These are phyloP conservation scores for Pyricularia pennisetigena DNA, from an alignment of 2,329 filamentous ascomycete species.

Conservation along the genomic window DNA sequence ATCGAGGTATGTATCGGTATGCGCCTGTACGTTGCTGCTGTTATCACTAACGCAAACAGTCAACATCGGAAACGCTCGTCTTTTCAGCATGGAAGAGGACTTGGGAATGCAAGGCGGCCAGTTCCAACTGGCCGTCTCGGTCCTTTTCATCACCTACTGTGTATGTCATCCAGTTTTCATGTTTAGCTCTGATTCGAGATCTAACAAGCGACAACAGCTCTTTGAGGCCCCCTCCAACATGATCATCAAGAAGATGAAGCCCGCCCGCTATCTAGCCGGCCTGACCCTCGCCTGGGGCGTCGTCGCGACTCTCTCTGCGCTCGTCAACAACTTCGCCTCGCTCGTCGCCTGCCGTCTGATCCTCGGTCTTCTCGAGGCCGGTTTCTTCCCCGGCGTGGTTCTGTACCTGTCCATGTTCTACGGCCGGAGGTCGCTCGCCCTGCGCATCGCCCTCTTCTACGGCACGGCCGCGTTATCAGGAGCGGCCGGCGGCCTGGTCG, in stretches of 20 bases:
- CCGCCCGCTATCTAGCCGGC: conserved; percentile 1
- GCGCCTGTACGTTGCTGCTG: background rate
- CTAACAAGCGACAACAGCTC: background rate
- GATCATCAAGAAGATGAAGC: conserved; percentile 3
- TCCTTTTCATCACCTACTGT: conserved; percentile 42
- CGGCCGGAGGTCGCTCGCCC: conserved; percentile 45
- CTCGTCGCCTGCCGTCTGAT: conserved; percentile 47
- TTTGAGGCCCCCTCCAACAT: conserved; percentile 4
- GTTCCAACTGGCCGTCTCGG: conserved; percentile 47
- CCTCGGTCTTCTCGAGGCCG: conserved; percentile 49
- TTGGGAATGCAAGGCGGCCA: conserved; percentile 46
- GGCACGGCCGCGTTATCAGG: conserved; percentile 56
- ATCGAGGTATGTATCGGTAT: conserved; percentile 1
- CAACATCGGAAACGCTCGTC: conserved; percentile 16
- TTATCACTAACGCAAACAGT: background rate
- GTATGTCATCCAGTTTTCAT: too few species aligned
- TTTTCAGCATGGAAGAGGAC: conserved; percentile 53
- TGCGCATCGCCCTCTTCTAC: conserved; percentile 59
- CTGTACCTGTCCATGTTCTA: conserved; percentile 57
- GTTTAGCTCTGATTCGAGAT: too few species aligned
- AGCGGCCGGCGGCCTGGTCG: conserved; percentile 41
- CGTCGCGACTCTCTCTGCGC: conserved; percentile 44
- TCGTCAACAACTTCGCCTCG: conserved; percentile 43
- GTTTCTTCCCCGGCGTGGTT: conserved; percentile 50
- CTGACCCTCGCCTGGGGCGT: conserved; percentile 33